phyloP scores from a whole-genome alignment of 352 stramenopile species.

The Phytopythium cucurbitacearum region DNA sequence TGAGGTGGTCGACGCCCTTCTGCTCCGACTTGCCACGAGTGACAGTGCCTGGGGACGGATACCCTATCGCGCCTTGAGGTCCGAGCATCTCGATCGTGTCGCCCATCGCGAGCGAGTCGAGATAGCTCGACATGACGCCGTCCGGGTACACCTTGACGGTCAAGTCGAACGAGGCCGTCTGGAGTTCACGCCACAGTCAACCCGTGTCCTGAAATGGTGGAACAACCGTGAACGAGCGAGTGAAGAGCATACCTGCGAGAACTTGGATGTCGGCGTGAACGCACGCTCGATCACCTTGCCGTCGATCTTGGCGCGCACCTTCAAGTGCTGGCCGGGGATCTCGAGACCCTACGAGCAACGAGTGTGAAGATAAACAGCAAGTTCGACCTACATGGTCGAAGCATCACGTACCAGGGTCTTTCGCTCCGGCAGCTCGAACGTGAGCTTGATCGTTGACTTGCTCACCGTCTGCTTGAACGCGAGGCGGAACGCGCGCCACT shows the following conservation, averaged over 20 bases:
- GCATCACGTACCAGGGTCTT: slow-evolving; percentile 47
- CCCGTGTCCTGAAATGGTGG: background rate
- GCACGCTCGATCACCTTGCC: slow-evolving; percentile 70
- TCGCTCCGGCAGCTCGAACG: slow-evolving; percentile 59
- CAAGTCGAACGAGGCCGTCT: slow-evolving; percentile 62
- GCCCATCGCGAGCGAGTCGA: slow-evolving; percentile 48
- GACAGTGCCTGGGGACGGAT: slow-evolving; percentile 45
- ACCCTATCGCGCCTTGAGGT: slow-evolving; percentile 59
- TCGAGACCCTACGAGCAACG: slow-evolving; percentile 36
- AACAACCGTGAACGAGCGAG: background rate
- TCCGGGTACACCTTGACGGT: slow-evolving; percentile 77
- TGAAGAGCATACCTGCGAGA: slow-evolving; percentile 32
- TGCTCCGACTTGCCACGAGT: slow-evolving; percentile 42
- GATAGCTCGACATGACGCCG: slow-evolving; percentile 68
- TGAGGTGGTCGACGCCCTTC: slow-evolving; percentile 46
- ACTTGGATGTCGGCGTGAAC: slow-evolving; percentile 77
- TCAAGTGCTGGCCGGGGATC: slow-evolving; percentile 76
- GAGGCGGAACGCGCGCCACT: slow-evolving; percentile 68
- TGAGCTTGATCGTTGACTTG: slow-evolving; percentile 63
- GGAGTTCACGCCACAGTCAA: background rate
- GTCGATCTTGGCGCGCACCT: slow-evolving; percentile 70
- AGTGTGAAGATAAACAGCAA: background rate
- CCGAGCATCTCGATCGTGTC: slow-evolving; percentile 71
- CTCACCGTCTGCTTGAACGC: slow-evolving; percentile 51
- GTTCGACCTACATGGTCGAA: background rate